phyloP scores from a whole-genome alignment of 1,284 basidiomycete genomes.

The Ustilago curta region DNA sequence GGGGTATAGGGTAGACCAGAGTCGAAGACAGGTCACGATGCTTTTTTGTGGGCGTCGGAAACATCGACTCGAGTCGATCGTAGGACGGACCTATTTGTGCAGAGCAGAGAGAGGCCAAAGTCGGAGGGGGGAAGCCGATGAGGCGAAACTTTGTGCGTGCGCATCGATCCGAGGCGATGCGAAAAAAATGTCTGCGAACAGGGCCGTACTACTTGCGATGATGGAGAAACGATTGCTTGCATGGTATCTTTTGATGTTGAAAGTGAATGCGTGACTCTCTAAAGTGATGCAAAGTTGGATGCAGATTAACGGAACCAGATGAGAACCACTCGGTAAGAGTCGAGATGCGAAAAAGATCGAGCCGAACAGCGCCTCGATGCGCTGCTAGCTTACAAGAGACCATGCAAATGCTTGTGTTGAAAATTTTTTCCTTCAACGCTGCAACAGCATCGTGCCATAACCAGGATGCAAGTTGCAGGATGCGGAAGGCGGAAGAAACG shows the following conservation, averaged over 20 bases:
- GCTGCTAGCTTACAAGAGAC: constrained; percentile 27
- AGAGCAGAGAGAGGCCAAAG: constrained; percentile 26
- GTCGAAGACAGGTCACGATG: constrained; percentile 30
- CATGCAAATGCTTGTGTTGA: constrained; percentile 35
- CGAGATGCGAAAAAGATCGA: constrained; percentile 21
- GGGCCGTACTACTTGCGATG: constrained; percentile 41
- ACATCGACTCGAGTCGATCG: constrained; percentile 27
- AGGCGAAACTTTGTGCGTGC: constrained; percentile 7
- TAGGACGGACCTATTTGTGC: constrained; percentile 39
- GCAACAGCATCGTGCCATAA: not conserved
- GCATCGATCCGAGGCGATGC: constrained; percentile 12
- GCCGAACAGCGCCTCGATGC: constrained; percentile 25
- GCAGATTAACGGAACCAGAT: constrained; percentile 45
- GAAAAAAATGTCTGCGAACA: constrained; percentile 36
- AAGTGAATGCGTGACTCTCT: constrained; percentile 36
- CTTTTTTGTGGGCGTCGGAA: constrained; percentile 17
- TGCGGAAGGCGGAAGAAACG: constrained; percentile 4
- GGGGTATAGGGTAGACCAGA: constrained; percentile 37
- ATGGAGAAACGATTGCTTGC: constrained; percentile 37
- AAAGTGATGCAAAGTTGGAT: constrained; percentile 50
- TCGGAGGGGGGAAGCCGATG: constrained; percentile 7
- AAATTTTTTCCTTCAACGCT: not conserved
- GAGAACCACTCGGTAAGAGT: constrained; percentile 46
- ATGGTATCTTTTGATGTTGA: constrained; percentile 47
- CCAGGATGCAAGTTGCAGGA: not conserved